Base-by-base conservation (phyloP, 257 asterid species). In the Nicotiana otophora region DNA sequence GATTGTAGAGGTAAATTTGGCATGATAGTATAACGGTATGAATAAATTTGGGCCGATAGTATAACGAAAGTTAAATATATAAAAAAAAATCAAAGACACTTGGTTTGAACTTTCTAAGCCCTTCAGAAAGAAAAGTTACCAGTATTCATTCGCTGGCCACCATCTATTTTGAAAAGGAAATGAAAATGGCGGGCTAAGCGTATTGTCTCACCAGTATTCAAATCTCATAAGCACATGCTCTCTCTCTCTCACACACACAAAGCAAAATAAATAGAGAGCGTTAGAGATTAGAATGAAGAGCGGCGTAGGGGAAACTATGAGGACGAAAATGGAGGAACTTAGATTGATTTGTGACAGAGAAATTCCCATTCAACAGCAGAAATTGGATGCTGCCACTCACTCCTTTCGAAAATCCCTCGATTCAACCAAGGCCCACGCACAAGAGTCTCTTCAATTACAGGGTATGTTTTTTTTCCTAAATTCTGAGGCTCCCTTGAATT, bases 311-410 rank as follows among this genome's bases (percentile, higher is more conserved):
- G 90, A 79, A 84, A 15, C 34, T 10, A 84, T 82, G 77, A 84
- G 87, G 54, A 46, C 77, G 58, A 89, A 83, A 84, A 90, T 93
- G 97, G 92, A 87, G 65, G 97, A 94, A 81, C 20, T 67, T 82
- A 91, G 92, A 77, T 46, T 92, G 69, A 87, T 86, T 23, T 91
- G 96, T 84, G 98, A 91, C 53, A 87, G 90, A 81, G 96, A 92
- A 84, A 92, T 92, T 72, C 88, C 88, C 26, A 90, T 88, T 85
- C 95, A 89, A 87, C 93, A 90, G 82, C 91, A 88, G 64, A 86
- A 90, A 60, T 62, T 93, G 57, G 98, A 93, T 46, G 55, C 91
- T 42, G 80, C 87, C 72, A 80, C 55, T 16, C 16, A 46, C 33
- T 33, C 69, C 58, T 84, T 87, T 34, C 84, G 79, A 26, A 82